phyloP scores from a whole-genome alignment of 805 yeast species.

The Zygosaccharomyces siamensis region DNA sequence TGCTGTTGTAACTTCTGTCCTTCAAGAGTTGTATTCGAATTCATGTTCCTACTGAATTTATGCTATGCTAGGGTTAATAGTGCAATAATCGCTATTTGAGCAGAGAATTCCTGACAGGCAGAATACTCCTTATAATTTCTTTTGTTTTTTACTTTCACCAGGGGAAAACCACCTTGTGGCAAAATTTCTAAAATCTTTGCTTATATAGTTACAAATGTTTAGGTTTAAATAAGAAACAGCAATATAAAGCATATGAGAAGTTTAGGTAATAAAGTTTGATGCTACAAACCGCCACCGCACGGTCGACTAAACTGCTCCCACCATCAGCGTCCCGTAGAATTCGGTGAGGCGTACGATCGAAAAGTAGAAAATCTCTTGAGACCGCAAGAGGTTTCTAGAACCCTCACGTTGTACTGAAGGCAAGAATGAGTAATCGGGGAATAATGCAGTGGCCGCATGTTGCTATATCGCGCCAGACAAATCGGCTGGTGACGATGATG shows the following conservation, averaged over 20 bases:
- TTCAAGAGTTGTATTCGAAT: neutral
- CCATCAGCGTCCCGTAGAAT: neutral
- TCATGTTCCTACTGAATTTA: neutral
- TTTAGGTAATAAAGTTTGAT: neutral
- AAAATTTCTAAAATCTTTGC: neutral
- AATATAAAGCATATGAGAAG: neutral
- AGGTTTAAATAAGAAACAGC: neutral
- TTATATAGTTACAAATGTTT: neutral
- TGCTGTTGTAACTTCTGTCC: neutral
- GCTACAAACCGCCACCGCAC: too few relatives aligned
- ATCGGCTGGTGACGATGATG: neutral
- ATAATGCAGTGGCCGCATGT: neutral
- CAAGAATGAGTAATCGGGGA: neutral
- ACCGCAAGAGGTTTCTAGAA: neutral
- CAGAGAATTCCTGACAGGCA: neutral
- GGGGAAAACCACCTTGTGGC: neutral
- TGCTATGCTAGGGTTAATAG: neutral
- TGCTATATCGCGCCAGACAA: conserved; percentile 1
- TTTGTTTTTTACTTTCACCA: neutral
- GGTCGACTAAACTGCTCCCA: too few relatives aligned
- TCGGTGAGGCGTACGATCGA: conserved; percentile 3
- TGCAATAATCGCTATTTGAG: neutral
- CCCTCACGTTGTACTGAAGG: neutral
- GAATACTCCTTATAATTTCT: neutral
- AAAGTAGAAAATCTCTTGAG: neutral